Percentiles rank a stretch among this genome's conserved stretches.
Evolutionary conservation across 306 rosid species (phyloP).

Genomic region (Glycine latifolia): DNA sequence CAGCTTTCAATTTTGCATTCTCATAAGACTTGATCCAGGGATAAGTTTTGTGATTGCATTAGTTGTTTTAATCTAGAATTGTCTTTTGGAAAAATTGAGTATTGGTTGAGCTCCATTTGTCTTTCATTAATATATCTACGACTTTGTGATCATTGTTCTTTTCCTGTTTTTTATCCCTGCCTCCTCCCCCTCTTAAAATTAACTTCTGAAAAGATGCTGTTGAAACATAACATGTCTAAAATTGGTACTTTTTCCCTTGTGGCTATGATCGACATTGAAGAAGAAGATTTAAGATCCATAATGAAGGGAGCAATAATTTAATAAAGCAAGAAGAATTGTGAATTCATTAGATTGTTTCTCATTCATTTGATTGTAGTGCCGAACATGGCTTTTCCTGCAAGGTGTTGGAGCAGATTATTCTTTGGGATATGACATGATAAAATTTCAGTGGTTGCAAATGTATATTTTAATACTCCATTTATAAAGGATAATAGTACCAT

Average conservation of each 20-base stretch:
- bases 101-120: conserved; percentile 4
- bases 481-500: neutral
- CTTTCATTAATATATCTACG: conserved; percentile 7
- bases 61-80: conserved; percentile 28
- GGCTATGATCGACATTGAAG: conserved; percentile 26
- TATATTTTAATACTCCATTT: conserved; percentile 5
- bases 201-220: neutral
- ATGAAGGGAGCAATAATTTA: neutral
- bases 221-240: conserved; percentile 9
- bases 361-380: conserved; percentile 1
- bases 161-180: neutral
- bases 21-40: conserved; percentile 17
- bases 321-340: conserved; percentile 1
- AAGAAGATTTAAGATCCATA: neutral
- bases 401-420: conserved; percentile 25
- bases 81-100: conserved; percentile 6
- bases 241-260: neutral
- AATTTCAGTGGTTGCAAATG: neutral
- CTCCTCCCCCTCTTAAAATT: neutral
- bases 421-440: neutral
- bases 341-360: conserved; percentile 24
- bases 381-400: conserved; percentile 17
- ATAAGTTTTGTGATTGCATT: conserved; percentile 23
- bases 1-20: neutral
- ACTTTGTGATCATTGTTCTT: conserved; percentile 7